A percentile compares a stretch with the other conserved stretches of the same genome.
These are phyloP conservation scores for Byssothecium circinans DNA, from an alignment of 2,329 filamentous ascomycete species.

Conservation along the genomic window DNA sequence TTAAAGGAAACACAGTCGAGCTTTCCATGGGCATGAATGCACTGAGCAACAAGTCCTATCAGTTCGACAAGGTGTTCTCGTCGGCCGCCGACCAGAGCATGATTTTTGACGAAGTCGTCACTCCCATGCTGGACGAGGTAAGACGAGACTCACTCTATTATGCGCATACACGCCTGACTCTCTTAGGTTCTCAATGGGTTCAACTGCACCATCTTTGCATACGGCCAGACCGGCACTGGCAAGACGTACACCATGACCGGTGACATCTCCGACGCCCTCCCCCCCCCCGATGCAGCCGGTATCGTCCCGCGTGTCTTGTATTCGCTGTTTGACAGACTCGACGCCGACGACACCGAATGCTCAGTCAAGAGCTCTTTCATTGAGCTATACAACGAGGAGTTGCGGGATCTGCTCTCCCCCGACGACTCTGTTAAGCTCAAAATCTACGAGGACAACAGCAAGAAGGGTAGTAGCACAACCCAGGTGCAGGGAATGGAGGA, in stretches of 20 bases:
- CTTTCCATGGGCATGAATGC: slow-evolving; percentile 91
- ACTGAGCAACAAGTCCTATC: slow-evolving; percentile 92
- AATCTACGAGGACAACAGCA: slow-evolving; percentile 85
- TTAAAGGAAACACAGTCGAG: slow-evolving; percentile 80
- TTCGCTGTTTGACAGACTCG: slow-evolving; percentile 81
- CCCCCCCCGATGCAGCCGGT: slow-evolving; percentile 87
- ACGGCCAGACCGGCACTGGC: slow-evolving; percentile 95
- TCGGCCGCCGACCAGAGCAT: slow-evolving; percentile 90
- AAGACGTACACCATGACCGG: slow-evolving; percentile 99
- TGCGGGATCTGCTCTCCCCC: slow-evolving; percentile 80
- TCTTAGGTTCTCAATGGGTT: slow-evolving; percentile 84
- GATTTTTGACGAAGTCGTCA: slow-evolving; percentile 93
- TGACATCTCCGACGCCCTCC: slow-evolving; percentile 89
- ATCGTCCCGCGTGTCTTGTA: slow-evolving; percentile 93
- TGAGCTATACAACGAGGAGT: slow-evolving; percentile 96
- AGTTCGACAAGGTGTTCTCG: slow-evolving; percentile 96
- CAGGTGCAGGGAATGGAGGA: slow-evolving; percentile 98
- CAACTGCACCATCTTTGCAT: slow-evolving; percentile 98
- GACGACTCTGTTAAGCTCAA: slow-evolving; percentile 89
- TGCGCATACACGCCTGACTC: background rate
- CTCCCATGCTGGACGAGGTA: slow-evolving; percentile 90
- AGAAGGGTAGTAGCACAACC: slow-evolving; percentile 81
- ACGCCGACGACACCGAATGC: slow-evolving; percentile 74
- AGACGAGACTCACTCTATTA: background rate
- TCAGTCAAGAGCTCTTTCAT: slow-evolving; percentile 98